Base-by-base conservation (phyloP, 345 rosid genomes). In the Eutrema heterophyllum region DNA sequence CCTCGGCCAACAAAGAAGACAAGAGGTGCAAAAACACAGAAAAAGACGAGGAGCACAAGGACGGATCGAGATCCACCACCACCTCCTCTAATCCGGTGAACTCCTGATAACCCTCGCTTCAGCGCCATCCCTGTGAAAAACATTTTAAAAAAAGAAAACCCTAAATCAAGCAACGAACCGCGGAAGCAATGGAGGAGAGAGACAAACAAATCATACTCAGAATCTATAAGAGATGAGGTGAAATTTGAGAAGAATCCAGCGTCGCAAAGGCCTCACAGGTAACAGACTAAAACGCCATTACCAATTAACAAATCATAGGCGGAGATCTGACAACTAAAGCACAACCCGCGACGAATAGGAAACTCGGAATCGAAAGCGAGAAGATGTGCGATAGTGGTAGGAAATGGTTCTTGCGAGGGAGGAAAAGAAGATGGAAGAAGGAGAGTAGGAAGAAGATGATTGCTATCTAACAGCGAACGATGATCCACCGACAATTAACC, bases 1-100 rank as follows among this genome's bases (percentile, higher is more conserved):
- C 93, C 90, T 49, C 88, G 81, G 62, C 93, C 89, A 63, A 85
- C 79, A 52, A 85, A 87, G 97, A 91, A 87, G 72, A 86, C 57
- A 33, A 88, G 80, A 41, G 94, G 92, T 9, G 86, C 81, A 40
- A 93, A 78, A 52, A 88, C 78, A 40, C 84, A 85, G 84, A 87
- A 83, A 71, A 91, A 72, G 38, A 81, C 75, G 43, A 90, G 76
- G 49, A 85, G 61, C 24, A 67, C 64, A 29, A 87, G 66, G 21
- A 79, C 76, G 58, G 85, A 81, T 63, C 89, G 79, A 83, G 89
- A 91, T 91, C 96, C 79, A 64, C 83, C 75, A 57, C 87, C 73
- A 80, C 93, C 79, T 61, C 83, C 78, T 57, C 86, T 72, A 81
- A 60, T 74, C 79, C 85, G 77, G 12, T 64, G 65, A 62, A 74